Evolutionary conservation across 345 rosid species (phyloP).

Genomic region (Pugionium cornutum): DNA sequence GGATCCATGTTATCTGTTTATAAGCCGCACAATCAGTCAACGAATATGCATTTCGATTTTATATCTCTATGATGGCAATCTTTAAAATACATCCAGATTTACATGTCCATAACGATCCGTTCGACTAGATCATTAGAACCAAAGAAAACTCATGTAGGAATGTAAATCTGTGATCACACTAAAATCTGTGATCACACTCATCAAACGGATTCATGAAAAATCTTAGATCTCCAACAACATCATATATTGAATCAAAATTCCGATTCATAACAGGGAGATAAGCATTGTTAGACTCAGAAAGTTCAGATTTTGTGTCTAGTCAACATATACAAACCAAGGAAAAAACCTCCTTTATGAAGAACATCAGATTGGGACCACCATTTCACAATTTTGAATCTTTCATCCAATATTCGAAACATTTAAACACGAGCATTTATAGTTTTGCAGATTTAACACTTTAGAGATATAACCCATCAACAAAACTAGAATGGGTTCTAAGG

Average conservation of each 20-base stretch:
- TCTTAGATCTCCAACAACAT: not conserved
- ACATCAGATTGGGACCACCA: not conserved
- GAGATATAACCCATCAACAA: slow-evolving; percentile 20
- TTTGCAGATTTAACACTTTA: slow-evolving; percentile 21
- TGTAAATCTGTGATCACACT: slow-evolving; percentile 11
- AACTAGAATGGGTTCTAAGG: not conserved
- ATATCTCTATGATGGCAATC: slow-evolving; percentile 1
- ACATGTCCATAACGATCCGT: slow-evolving; percentile 15
- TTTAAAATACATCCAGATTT: not conserved
- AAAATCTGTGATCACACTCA: slow-evolving; percentile 16
- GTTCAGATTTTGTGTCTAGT: slow-evolving; percentile 3
- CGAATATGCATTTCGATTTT: slow-evolving; percentile 4
- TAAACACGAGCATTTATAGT: not conserved
- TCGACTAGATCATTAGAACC: not conserved
- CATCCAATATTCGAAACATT: slow-evolving; percentile 18
- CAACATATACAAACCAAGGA: not conserved
- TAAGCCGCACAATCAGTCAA: slow-evolving; percentile 1
- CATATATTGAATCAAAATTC: slow-evolving; percentile 1
- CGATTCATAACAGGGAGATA: not conserved
- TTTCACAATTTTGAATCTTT: slow-evolving; percentile 4
- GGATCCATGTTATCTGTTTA: slow-evolving; percentile 69
- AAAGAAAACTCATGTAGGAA: not conserved
- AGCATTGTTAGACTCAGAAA: not conserved
- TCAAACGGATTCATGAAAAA: slow-evolving; percentile 1
- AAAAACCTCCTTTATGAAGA: not conserved